These are phyloP conservation scores for Sugiyamaella grinbergsii DNA, from an alignment of 1,139 yeast genomes.

Conservation along the genomic window DNA sequence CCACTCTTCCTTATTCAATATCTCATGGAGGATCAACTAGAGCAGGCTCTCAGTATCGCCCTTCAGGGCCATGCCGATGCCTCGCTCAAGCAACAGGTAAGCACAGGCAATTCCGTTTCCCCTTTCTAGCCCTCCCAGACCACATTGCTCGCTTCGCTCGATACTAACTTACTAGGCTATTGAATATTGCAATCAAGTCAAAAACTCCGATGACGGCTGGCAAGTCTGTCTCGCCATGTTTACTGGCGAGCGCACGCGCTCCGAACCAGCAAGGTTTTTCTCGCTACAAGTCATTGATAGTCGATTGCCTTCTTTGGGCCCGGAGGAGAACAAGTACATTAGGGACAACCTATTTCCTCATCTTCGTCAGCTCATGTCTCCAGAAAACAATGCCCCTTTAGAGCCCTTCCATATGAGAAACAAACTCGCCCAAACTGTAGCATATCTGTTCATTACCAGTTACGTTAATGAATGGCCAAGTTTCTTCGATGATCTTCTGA, in stretches of 20 bases:
- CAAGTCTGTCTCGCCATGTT: slow-evolving; percentile 70
- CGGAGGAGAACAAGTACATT: slow-evolving; percentile 52
- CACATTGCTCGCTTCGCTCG: neutral
- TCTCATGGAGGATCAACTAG: slow-evolving; percentile 79
- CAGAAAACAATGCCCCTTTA: slow-evolving; percentile 17
- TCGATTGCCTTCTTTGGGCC: slow-evolving; percentile 53
- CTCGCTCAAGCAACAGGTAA: slow-evolving; percentile 63
- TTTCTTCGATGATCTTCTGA: slow-evolving; percentile 67
- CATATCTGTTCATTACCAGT: slow-evolving; percentile 65
- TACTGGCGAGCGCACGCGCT: slow-evolving; percentile 44
- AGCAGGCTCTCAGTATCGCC: slow-evolving; percentile 91
- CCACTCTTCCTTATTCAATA: neutral
- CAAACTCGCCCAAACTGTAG: slow-evolving; percentile 74
- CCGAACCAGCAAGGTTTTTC: slow-evolving; percentile 59
- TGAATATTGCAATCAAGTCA: slow-evolving; percentile 73
- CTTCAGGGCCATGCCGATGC: slow-evolving; percentile 75
- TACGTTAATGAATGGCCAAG: slow-evolving; percentile 65
- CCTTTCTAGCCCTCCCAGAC: neutral
- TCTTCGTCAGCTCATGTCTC: slow-evolving; percentile 28
- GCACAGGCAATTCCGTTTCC: slow-evolving; percentile 22
- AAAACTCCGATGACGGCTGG: slow-evolving; percentile 78
- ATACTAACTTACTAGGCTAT: slow-evolving; percentile 53
- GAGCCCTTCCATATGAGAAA: slow-evolving; percentile 72
- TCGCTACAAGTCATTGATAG: slow-evolving; percentile 80
- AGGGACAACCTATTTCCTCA: slow-evolving; percentile 54